phyloP scores from a whole-genome alignment of 345 rosid genomes.

The Theobroma cacao region DNA sequence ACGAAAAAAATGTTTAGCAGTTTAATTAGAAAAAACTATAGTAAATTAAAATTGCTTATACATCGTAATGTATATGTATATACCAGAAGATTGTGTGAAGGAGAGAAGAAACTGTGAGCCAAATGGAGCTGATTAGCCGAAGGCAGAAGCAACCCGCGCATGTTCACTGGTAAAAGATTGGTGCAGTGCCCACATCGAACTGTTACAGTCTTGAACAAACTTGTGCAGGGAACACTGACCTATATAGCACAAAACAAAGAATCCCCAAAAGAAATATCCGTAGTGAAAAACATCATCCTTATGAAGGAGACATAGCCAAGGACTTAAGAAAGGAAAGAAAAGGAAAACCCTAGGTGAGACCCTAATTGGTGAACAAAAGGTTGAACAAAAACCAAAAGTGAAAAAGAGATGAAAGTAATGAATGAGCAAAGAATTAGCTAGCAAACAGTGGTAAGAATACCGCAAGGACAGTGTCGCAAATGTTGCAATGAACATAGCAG shows the following conservation, averaged over 20 bases:
- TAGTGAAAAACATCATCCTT: background rate
- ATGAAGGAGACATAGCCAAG: background rate
- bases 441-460: constrained; percentile 19
- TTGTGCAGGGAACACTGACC: constrained; percentile 61
- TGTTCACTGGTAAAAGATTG: constrained; percentile 45
- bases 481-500: constrained; percentile 58
- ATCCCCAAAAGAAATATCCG: background rate
- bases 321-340: too few relatives aligned
- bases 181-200: constrained; percentile 63
- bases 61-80: too few relatives aligned
- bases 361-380: background rate
- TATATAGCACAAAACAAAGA: background rate
- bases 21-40: background rate
- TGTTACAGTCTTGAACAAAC: constrained; percentile 52
- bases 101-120: constrained; percentile 40
- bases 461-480: constrained; percentile 60
- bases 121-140: constrained; percentile 40
- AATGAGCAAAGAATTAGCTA: background rate
- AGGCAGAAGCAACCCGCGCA: constrained; percentile 45
- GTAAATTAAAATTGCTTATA: background rate
- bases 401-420: background rate
- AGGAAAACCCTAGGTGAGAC: constrained; percentile 1
- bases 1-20: background rate
- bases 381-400: background rate
- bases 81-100: constrained; percentile 42